A percentile compares a stretch with the other conserved stretches of the same genome.
These are phyloP conservation scores for Blastobotrys apis DNA, from an alignment of 1,139 yeast species.

Conservation along the genomic window DNA sequence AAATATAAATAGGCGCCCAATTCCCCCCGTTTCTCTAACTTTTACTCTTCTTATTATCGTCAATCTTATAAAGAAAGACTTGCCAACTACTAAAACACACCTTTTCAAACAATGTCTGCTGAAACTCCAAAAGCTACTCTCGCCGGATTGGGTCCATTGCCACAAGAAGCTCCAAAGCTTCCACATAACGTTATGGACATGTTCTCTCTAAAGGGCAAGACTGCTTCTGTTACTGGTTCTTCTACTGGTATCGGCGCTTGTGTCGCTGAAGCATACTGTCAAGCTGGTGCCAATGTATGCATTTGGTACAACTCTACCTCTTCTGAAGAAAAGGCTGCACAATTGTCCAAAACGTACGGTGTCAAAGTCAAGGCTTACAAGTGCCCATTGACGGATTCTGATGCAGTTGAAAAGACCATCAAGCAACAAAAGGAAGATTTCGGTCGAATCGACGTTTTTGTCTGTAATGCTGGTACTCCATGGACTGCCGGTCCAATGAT, in stretches of 20 bases:
- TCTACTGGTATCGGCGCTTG: constrained; percentile 82
- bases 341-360: constrained; percentile 56
- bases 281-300: constrained; percentile 88
- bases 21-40: no score
- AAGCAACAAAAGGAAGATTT: constrained; percentile 63
- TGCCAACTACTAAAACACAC: no score
- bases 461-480: constrained; percentile 88
- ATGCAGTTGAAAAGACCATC: constrained; percentile 55
- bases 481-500: constrained; percentile 73
- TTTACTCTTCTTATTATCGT: no score
- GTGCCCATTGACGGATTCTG: constrained; percentile 59
- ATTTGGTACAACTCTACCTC: constrained; percentile 74
- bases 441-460: constrained; percentile 74
- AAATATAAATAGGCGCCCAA: no score
- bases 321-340: constrained; percentile 55
- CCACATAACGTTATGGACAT: constrained; percentile 33
- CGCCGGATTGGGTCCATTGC: constrained; percentile 37
- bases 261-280: constrained; percentile 81
- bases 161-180: constrained; percentile 33
- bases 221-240: constrained; percentile 85
- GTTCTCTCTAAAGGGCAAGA: constrained; percentile 64
- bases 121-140: no score
- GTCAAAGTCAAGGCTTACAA: constrained; percentile 68
- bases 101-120: no score
- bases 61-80: no score